These are phyloP conservation scores for Aspergillus cejpii DNA, from an alignment of 2,329 filamentous ascomycete genomes.

Conservation along the genomic window DNA sequence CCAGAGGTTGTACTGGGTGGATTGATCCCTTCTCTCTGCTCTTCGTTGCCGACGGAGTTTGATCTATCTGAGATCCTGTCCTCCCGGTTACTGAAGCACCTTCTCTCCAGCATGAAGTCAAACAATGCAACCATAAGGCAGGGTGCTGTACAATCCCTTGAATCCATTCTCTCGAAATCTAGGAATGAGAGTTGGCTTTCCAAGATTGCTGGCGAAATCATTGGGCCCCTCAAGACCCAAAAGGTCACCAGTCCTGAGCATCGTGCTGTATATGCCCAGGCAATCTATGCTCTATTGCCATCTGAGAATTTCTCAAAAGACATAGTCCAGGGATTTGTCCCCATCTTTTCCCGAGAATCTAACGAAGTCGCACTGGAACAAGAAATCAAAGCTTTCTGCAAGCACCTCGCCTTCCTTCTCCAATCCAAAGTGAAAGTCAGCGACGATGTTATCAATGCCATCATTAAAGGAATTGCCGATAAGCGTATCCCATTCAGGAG, in stretches of 20 bases:
- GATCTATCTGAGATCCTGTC: slow-evolving; percentile 72
- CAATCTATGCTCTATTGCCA: slow-evolving; percentile 60
- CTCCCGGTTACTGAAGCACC: slow-evolving; percentile 69
- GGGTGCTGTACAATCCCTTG: slow-evolving; percentile 69
- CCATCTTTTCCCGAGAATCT: slow-evolving; percentile 71
- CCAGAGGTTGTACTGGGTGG: slow-evolving; percentile 84
- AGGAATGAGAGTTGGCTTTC: slow-evolving; percentile 54
- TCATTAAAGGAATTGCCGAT: slow-evolving; percentile 75
- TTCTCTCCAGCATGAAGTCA: slow-evolving; percentile 87
- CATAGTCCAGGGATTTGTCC: slow-evolving; percentile 59
- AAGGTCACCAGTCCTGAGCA: slow-evolving; percentile 84
- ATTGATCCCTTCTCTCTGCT: slow-evolving; percentile 65
- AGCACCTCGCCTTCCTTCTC: slow-evolving; percentile 58
- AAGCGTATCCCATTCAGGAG: slow-evolving; percentile 74
- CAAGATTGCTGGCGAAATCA: slow-evolving; percentile 68
- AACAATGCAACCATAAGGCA: slow-evolving; percentile 71
- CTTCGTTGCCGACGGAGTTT: slow-evolving; percentile 60
- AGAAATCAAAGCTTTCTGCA: slow-evolving; percentile 65
- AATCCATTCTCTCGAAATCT: slow-evolving; percentile 58
- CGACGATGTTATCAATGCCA: slow-evolving; percentile 61
- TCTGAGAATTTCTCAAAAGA: slow-evolving; percentile 59
- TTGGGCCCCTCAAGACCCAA: slow-evolving; percentile 69
- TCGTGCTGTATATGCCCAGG: slow-evolving; percentile 71
- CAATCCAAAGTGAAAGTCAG: slow-evolving; percentile 56
- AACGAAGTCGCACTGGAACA: slow-evolving; percentile 76